phyloP scores from a whole-genome alignment of 2,329 filamentous ascomycete species.

The Akanthomyces dipterigenus region DNA sequence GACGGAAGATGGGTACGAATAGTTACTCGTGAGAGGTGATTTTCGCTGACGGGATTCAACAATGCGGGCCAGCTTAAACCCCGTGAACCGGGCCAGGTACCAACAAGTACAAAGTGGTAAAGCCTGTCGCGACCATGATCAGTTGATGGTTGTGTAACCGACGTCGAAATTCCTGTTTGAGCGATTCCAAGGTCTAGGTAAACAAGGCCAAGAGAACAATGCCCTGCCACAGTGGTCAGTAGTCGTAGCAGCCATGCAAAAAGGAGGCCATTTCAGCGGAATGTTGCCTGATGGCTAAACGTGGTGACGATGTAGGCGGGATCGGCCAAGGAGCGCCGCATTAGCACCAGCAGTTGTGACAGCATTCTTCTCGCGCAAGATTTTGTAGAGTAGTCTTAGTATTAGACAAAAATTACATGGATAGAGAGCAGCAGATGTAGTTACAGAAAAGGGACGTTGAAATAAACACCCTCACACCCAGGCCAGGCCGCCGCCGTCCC shows the following conservation, averaged over 20 bases:
- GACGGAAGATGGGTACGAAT: background rate
- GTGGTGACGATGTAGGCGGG: background rate
- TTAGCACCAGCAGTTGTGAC: background rate
- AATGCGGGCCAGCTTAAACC: background rate
- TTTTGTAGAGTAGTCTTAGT: too few species aligned
- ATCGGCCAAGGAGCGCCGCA: background rate
- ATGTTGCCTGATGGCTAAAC: background rate
- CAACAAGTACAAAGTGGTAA: background rate
- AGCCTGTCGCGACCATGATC: background rate
- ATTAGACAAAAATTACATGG: too few species aligned
- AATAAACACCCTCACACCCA: too few species aligned
- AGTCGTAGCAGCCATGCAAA: background rate
- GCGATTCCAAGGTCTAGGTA: background rate
- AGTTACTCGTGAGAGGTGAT: too few species aligned
- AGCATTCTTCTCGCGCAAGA: too few species aligned
- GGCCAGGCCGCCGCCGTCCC: too few species aligned
- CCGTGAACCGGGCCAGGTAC: background rate
- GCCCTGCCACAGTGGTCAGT: too few species aligned
- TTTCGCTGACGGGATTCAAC: conserved; percentile 6
- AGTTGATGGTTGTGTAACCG: background rate
- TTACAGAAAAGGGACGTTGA: too few species aligned
- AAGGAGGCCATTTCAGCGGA: background rate
- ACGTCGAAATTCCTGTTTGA: background rate
- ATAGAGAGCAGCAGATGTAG: too few species aligned
- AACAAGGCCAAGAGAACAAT: background rate